Percentiles rank a stretch among this genome's conserved stretches.
phyloP scores from a whole-genome alignment of 176 grass and related monocot species.

The Aechmea fasciata region DNA sequence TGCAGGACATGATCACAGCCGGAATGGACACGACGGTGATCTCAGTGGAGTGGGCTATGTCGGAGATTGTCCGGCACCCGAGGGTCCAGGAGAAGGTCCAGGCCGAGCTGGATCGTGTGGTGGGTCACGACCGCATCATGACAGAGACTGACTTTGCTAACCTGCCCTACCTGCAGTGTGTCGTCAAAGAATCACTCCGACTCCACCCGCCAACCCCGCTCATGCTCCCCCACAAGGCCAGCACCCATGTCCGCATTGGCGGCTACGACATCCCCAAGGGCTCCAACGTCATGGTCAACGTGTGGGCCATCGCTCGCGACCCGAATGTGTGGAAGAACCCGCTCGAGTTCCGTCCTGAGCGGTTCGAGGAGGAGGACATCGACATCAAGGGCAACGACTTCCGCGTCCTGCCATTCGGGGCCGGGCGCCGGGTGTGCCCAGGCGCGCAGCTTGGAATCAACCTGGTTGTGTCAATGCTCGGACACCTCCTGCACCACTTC shows the following conservation, averaged over 20 bases:
- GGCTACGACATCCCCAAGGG: slow-evolving; percentile 60
- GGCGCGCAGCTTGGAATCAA: slow-evolving; percentile 66
- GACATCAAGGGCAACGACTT: slow-evolving; percentile 64
- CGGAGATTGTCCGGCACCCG: slow-evolving; percentile 42
- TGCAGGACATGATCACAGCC: slow-evolving; percentile 64
- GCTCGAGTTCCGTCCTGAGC: slow-evolving; percentile 50
- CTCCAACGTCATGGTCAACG: slow-evolving; percentile 52
- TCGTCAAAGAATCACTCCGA: slow-evolving; percentile 57
- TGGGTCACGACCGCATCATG: slow-evolving; percentile 33
- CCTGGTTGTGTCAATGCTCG: slow-evolving; percentile 51
- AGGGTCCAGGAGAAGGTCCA: slow-evolving; percentile 41
- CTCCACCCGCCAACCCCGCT: slow-evolving; percentile 57
- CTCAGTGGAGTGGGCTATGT: slow-evolving; percentile 60
- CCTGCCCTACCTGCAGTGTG: slow-evolving; percentile 49
- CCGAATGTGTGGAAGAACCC: slow-evolving; percentile 51
- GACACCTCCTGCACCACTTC: slow-evolving; percentile 61
- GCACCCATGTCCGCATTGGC: slow-evolving; percentile 26
- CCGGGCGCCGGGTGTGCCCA: slow-evolving; percentile 51
- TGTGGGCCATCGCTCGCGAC: slow-evolving; percentile 58
- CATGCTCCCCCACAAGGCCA: slow-evolving; percentile 56
- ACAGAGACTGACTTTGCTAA: slow-evolving; percentile 35
- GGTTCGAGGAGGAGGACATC: slow-evolving; percentile 36
- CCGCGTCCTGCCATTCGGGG: slow-evolving; percentile 53
- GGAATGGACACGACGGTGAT: slow-evolving; percentile 74
- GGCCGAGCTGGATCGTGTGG: slow-evolving; percentile 46